Conservation (phyloP, 495 filamentous ascomycete genomes). For the Penicillium diatomitis region DNA sequence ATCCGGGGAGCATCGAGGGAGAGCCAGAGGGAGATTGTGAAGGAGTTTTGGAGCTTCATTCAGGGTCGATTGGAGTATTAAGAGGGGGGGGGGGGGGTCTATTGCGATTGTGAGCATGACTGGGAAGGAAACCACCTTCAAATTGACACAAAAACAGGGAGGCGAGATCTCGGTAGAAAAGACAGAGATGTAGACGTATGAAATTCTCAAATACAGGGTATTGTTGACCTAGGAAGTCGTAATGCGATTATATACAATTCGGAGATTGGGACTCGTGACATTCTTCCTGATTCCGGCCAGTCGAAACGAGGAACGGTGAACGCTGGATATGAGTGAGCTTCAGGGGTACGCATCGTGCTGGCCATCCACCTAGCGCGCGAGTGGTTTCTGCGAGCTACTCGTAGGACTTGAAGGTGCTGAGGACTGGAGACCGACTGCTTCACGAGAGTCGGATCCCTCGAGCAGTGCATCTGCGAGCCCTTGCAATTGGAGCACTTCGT, state of each 20-base stretch:
- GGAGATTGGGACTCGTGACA: background rate
- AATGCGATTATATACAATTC: constrained; percentile 11
- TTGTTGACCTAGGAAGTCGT: background rate
- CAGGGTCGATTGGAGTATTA: constrained; percentile 28
- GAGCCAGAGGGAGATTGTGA: constrained; percentile 66
- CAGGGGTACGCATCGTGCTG: constrained; percentile 28
- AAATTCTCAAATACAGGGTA: constrained; percentile 7
- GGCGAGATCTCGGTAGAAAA: background rate
- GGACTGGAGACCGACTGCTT: constrained; percentile 7
- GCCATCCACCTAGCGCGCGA: constrained; percentile 31
- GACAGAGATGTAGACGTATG: background rate
- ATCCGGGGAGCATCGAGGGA: constrained; percentile 49
- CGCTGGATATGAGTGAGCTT: background rate
- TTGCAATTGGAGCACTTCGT: background rate
- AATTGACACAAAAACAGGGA: too few relatives aligned
- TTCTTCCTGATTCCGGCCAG: too few relatives aligned
- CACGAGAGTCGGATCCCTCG: constrained; percentile 4
- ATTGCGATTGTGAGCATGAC: background rate
- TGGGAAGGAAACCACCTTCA: background rate
- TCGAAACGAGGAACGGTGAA: too few relatives aligned
- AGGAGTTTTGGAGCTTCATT: constrained; percentile 66
- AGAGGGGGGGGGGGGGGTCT: background rate
- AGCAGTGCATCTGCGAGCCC: constrained; percentile 4
- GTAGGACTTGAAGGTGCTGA: constrained; percentile 2
- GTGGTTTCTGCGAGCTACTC: constrained; percentile 21